phyloP scores from a whole-genome alignment of 2,329 filamentous ascomycete genomes.

The Thielaviopsis musarum region DNA sequence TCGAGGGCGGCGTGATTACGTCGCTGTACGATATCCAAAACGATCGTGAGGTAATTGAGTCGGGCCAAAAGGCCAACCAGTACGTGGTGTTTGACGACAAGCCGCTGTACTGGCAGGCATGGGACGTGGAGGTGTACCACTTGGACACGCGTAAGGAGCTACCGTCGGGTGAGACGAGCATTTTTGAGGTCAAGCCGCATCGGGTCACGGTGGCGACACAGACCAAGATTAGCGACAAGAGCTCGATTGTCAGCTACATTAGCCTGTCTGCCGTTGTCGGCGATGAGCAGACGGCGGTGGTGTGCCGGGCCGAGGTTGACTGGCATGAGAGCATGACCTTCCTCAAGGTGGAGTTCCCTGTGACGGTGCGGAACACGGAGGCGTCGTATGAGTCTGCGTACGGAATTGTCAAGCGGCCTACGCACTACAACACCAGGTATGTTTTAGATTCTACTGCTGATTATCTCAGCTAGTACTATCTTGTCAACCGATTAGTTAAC shows the following conservation, averaged over 20 bases:
- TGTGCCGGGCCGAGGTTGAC: constrained; percentile 70
- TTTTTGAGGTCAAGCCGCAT: constrained; percentile 56
- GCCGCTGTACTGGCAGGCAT: constrained; percentile 91
- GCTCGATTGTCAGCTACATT: constrained; percentile 74
- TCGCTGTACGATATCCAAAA: constrained; percentile 64
- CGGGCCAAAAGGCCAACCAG: constrained; percentile 66
- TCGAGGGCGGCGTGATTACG: constrained; percentile 61
- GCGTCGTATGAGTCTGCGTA: constrained; percentile 93
- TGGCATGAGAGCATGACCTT: constrained; percentile 97
- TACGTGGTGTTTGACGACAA: constrained; percentile 95
- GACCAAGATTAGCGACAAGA: constrained; percentile 74
- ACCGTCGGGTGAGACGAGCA: constrained; percentile 45
- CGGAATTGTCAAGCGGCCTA: constrained; percentile 73
- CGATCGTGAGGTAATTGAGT: constrained; percentile 60
- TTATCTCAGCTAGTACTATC: neutral
- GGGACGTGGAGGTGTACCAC: constrained; percentile 96
- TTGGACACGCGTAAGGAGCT: constrained; percentile 73
- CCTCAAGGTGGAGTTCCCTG: constrained; percentile 95
- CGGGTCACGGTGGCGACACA: constrained; percentile 68
- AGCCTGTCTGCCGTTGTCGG: constrained; percentile 55
- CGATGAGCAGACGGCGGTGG: constrained; percentile 16
- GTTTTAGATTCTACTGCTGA: neutral
- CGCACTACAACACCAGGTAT: constrained; percentile 85
- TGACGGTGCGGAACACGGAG: constrained; percentile 78
- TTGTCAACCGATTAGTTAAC: neutral